Base-by-base conservation (phyloP, 345 rosid genomes). In the Euphorbia pulcherrima region DNA sequence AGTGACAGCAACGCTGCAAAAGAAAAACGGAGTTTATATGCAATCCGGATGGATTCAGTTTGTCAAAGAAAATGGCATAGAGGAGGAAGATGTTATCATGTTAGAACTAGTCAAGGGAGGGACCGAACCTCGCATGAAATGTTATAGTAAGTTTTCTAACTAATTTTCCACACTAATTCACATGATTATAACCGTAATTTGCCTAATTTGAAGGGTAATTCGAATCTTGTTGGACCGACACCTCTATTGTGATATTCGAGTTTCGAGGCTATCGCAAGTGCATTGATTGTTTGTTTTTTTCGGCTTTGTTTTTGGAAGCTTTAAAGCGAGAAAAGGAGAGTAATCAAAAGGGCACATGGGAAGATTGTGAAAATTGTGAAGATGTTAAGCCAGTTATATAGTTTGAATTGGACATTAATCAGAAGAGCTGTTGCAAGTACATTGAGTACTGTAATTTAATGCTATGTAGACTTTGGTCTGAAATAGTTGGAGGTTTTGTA, bases 51-150 rank as follows among this genome's bases (percentile, higher is more conserved):
- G 68, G 68, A 6, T 2, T 30, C 24, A 20, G 8, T 55, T 71
- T 62, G 68, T 30, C 4, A 27, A 16, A 41, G 60, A n/a, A 41
- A 64, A 71, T 27, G 53, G 24, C 37, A 44, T 63, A 41, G 41
- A 6, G 29, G 62, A 27, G 56, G 74, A 63, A 54, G 56, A 55
- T 41, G 55, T 28, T 21, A 20, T 63, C 29, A 46, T 12, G 41
- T 63, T 71, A 8, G 68, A 63, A 55, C 74, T 71, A 11, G 16
- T 55, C 6, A 4, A 53, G 46, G 51, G 30, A 10, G 69, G 69
- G 23, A 55, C 30, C 47, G 56, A 11, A 9, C 64, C 69, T 27
- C 11, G n/a, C 4, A 28, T 64, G 48, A 55, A 23, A 23, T 55
- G 56, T 28, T 44, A 64, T 33, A 57, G 74, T 71, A 64, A 64